Evolutionary conservation across 2,329 filamentous ascomycete genomes (phyloP).

Genomic region (Nemania abortiva): DNA sequence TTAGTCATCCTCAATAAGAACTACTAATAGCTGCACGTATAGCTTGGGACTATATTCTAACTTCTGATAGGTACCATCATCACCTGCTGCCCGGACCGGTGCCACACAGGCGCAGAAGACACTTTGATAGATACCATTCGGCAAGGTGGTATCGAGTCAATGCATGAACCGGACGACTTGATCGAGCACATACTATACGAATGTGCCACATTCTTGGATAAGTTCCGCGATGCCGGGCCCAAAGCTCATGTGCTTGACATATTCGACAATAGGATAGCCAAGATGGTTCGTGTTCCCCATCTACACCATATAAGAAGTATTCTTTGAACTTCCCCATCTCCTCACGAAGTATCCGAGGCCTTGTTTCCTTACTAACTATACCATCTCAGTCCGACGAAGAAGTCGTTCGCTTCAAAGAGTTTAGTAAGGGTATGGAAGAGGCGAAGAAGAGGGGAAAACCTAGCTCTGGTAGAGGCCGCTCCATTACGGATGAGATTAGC

Average conservation of each 20-base stretch:
- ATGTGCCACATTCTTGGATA: neutral
- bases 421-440: neutral
- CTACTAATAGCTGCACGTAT: neutral
- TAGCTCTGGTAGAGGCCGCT: neutral
- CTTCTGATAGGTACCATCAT: neutral
- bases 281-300: neutral
- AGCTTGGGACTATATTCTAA: neutral
- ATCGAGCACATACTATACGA: constrained; percentile 1
- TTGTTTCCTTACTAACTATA: neutral
- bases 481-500: neutral
- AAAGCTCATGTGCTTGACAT: neutral
- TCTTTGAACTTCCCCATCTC: neutral
- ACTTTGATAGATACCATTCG: constrained; percentile 3
- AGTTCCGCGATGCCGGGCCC: constrained; percentile 1
- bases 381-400: neutral
- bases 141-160: neutral
- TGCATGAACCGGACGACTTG: neutral
- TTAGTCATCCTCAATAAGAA: neutral
- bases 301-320: neutral
- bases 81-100: neutral
- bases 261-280: neutral
- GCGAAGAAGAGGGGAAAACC: neutral
- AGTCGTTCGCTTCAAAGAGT: neutral
- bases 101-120: neutral
- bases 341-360: neutral